A percentile compares a stretch with the other conserved stretches of the same genome.
Evolutionary conservation across 1,139 yeast species (phyloP).

Genomic region (Suhomyces maxii): DNA sequence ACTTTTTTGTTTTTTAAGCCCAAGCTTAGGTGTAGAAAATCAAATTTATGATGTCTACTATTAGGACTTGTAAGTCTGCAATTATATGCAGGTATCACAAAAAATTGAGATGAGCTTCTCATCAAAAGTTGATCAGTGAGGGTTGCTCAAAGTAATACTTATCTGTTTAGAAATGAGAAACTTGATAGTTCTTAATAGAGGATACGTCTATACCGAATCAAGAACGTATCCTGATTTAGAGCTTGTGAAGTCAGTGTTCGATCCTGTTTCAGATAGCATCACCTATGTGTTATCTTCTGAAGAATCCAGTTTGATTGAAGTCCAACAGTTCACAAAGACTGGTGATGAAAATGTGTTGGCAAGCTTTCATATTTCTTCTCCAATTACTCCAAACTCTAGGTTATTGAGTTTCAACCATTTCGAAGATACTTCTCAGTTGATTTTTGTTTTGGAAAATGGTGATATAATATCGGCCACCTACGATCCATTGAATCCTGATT

Average conservation of each 20-base stretch:
- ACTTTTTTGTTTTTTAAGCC: neutral
- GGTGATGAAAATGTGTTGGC: conserved; percentile 58
- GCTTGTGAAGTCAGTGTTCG: conserved; percentile 65
- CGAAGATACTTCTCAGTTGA: conserved; percentile 60
- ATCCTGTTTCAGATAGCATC: conserved; percentile 70
- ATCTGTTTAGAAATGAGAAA: conserved; percentile 47
- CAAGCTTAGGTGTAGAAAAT: neutral
- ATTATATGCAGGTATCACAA: conserved; percentile 5
- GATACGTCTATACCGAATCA: conserved; percentile 49
- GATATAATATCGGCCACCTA: conserved; percentile 71
- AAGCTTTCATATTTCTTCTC: conserved; percentile 46
- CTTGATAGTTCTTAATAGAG: conserved; percentile 57
- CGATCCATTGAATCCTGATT: conserved; percentile 49
- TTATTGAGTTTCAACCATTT: conserved; percentile 60
- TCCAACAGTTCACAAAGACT: conserved; percentile 54
- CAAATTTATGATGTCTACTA: too few species aligned
- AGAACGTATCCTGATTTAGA: conserved; percentile 62
- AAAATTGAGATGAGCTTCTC: conserved; percentile 10
- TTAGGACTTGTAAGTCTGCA: too few species aligned
- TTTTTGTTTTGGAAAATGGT: conserved; percentile 64
- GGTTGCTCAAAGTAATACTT: neutral
- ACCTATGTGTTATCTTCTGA: conserved; percentile 65
- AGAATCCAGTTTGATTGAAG: conserved; percentile 55
- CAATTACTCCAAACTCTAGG: conserved; percentile 25
- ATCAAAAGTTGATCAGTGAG: neutral